A percentile compares a stretch with the other conserved stretches of the same genome.
phyloP scores from a whole-genome alignment of 306 rosid species.

The Trifolium subterraneum region DNA sequence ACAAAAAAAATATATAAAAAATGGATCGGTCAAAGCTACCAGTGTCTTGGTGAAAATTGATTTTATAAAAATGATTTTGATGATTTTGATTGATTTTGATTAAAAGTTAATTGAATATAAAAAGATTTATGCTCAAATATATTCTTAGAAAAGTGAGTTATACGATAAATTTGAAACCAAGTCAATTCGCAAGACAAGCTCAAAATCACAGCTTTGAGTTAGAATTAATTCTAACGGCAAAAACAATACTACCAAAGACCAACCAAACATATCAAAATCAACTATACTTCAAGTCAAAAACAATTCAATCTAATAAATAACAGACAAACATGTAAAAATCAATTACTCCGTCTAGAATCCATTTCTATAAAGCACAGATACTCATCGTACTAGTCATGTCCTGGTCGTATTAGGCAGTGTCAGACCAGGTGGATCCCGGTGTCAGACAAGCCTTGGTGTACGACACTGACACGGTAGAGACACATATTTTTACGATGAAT shows the following conservation, averaged over 20 bases:
- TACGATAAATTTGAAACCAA: background rate
- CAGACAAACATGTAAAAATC: background rate
- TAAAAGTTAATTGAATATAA: too few species aligned
- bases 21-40: background rate
- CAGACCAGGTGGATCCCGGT: background rate
- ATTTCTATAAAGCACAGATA: background rate
- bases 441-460: too few species aligned
- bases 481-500: too few species aligned
- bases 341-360: background rate
- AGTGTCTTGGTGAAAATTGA: background rate
- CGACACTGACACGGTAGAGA: too few species aligned
- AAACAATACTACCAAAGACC: background rate
- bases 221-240: background rate
- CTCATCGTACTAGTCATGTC: background rate
- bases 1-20: background rate
- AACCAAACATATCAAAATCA: background rate
- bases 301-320: background rate
- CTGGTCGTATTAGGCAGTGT: too few species aligned
- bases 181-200: background rate
- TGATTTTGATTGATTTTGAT: background rate
- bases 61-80: background rate
- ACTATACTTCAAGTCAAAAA: background rate
- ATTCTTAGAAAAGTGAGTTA: background rate
- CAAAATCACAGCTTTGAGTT: background rate
- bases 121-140: too few species aligned